Percentiles rank a stretch among this genome's conserved stretches.
phyloP scores from a whole-genome alignment of 2,329 filamentous ascomycete species.

The Mycogone perniciosa region DNA sequence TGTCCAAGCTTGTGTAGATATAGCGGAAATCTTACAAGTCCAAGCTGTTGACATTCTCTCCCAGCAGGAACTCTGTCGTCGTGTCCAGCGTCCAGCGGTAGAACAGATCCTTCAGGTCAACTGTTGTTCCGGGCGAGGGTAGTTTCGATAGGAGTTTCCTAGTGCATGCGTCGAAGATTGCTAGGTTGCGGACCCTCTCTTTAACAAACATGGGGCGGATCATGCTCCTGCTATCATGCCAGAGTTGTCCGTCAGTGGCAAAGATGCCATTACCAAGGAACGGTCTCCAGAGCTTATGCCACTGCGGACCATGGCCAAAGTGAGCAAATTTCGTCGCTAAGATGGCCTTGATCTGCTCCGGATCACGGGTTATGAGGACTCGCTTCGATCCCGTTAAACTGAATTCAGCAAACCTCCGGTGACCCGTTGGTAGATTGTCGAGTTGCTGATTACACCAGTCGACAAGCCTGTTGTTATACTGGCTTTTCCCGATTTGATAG shows the following conservation, averaged over 20 bases:
- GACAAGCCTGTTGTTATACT: conserved; percentile 15
- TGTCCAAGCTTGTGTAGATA: background rate
- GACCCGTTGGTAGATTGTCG: conserved; percentile 7
- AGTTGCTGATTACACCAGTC: conserved; percentile 14
- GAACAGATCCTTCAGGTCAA: conserved; percentile 58
- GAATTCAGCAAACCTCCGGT: conserved; percentile 16
- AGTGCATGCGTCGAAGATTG: conserved; percentile 55
- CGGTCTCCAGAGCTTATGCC: conserved; percentile 37
- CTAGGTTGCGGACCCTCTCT: conserved; percentile 42
- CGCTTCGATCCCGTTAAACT: conserved; percentile 17
- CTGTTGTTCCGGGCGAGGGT: conserved; percentile 44
- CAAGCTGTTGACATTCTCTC: conserved; percentile 46
- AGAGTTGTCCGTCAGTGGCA: conserved; percentile 44
- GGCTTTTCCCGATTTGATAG: conserved; percentile 15
- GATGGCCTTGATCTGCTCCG: conserved; percentile 51
- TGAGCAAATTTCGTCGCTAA: conserved; percentile 51
- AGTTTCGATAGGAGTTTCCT: conserved; percentile 52
- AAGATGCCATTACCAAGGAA: conserved; percentile 53
- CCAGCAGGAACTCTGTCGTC: conserved; percentile 62
- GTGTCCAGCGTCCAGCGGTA: conserved; percentile 62
- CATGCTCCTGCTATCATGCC: conserved; percentile 47
- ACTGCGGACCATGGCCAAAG: conserved; percentile 41
- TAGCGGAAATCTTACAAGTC: conserved; percentile 26
- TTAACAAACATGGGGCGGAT: conserved; percentile 48
- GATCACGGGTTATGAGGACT: conserved; percentile 44